Base-by-base conservation (phyloP, 352 stramenopile genomes). In the Phytophthora sp. region DNA sequence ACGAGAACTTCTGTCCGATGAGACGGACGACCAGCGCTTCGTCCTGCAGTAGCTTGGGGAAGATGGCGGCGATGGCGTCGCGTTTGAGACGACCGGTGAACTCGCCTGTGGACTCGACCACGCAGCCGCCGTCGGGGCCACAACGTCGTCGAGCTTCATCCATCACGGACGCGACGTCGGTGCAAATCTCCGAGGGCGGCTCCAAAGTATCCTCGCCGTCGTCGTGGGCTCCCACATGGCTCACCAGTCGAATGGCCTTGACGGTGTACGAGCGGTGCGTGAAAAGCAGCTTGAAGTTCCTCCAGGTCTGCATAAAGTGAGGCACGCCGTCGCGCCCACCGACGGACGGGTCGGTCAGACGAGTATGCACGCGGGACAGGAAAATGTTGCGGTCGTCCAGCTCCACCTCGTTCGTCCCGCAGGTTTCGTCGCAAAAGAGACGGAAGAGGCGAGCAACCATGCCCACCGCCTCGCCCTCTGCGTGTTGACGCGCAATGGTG, bases 301-400 rank as follows among this genome's bases (percentile, higher is more conserved):
- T 50, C 73, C 73, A 77, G 35, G 70, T 63, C 28, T 69, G 56
- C 31, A 77, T 54, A 18, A 79, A 66, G 31, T 62, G 38, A 1
- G 62, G 51, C 2, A 69, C 9, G 15, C 66, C 67, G 20, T 27
- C 26, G 5, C 39, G 38, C 32, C 38, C 24, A 15, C 57, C 37
- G 2, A 24, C 62, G 11, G 69, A 46, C 2, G 24, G 11, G 10
- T 56, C n/a, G 13, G 60, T 28, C 15, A 42, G 15, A 9, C 48
- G 49, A 12, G 57, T 34, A 24, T 54, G 59, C 26, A 56, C 30
- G 5, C 34, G 17, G 24, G 71, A 49, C 54, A 77, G 62, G 35
- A 57, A 66, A 18, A 43, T 0, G 18, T 10, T 45, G 34, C 50
- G 50, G 35, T 57, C 50, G 23, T 57, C 37, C 15, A 35, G 50